Evolutionary conservation across 371 early-diverging fungal genomes (phyloP).

Genomic region (Syncephalastrum racemosum): DNA sequence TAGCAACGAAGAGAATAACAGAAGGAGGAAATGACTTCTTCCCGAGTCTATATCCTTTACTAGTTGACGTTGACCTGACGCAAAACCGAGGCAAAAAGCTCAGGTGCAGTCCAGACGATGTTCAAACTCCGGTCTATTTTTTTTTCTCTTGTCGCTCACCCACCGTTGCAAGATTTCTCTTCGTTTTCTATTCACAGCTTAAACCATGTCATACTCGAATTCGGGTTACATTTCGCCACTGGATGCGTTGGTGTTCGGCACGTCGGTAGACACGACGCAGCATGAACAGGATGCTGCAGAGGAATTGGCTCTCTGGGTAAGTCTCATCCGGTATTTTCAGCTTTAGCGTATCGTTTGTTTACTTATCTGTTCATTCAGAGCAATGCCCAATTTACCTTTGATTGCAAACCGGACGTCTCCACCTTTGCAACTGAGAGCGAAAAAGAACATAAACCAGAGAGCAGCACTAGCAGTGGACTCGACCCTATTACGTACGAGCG

Average conservation of each 20-base stretch:
- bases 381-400: conserved; percentile 68
- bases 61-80: no score
- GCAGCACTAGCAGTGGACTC: conserved; percentile 10
- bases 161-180: no score
- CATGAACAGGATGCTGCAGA: conserved; percentile 45
- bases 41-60: no score
- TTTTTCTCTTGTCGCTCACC: no score
- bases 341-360: neutral
- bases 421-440: conserved; percentile 5
- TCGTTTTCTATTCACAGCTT: no score
- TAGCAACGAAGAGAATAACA: no score
- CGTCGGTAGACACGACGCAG: conserved; percentile 20
- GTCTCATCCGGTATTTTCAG: neutral
- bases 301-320: conserved; percentile 55
- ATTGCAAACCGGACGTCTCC: conserved; percentile 49
- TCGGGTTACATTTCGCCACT: conserved; percentile 25
- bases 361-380: conserved; percentile 30
- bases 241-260: conserved; percentile 39
- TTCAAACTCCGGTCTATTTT: no score
- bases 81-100: no score
- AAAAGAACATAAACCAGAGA: neutral
- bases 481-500: conserved; percentile 43
- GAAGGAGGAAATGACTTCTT: no score
- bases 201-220: no score
- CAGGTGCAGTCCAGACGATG: no score